Percentiles rank a stretch among this genome's conserved stretches.
Evolutionary conservation across 768 basidiomycete genomes (phyloP).

Genomic region (Hypsizygus marmoreus): DNA sequence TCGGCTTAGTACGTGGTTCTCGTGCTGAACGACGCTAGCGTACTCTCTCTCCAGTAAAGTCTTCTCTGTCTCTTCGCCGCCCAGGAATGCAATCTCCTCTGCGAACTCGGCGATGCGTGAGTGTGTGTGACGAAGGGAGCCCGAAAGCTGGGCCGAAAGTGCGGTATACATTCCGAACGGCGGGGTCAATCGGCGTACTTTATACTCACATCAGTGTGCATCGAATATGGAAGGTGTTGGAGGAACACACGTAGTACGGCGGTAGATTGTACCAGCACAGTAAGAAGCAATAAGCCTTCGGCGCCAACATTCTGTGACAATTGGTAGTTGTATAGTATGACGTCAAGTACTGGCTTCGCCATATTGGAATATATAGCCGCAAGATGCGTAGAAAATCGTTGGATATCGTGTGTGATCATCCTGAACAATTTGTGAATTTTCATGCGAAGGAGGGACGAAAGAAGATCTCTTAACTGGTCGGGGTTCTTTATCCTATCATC

Average conservation of each 20-base stretch:
- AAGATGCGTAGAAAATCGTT: slow-evolving; percentile 86
- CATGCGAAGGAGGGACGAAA: slow-evolving; percentile 1
- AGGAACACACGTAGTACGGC: slow-evolving; percentile 71
- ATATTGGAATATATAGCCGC: slow-evolving; percentile 94
- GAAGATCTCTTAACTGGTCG: slow-evolving; percentile 71
- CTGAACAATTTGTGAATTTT: slow-evolving; percentile 35
- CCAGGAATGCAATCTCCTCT: slow-evolving; percentile 88
- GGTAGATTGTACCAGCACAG: slow-evolving; percentile 80
- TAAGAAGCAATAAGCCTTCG: slow-evolving; percentile 84
- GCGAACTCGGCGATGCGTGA: slow-evolving; percentile 87
- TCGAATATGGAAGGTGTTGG: not conserved
- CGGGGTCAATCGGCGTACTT: slow-evolving; percentile 88
- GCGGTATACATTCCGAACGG: slow-evolving; percentile 92
- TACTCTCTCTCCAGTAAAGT: slow-evolving; percentile 89
- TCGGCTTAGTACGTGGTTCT: slow-evolving; percentile 75
- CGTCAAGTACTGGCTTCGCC: slow-evolving; percentile 91
- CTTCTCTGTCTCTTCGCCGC: slow-evolving; percentile 89
- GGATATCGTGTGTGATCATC: slow-evolving; percentile 96
- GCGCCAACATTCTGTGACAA: slow-evolving; percentile 93
- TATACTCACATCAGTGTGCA: slow-evolving; percentile 3
- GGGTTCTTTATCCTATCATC: slow-evolving; percentile 97
- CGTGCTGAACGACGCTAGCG: slow-evolving; percentile 80
- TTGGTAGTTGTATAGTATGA: slow-evolving; percentile 95
- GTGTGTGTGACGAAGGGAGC: slow-evolving; percentile 88
- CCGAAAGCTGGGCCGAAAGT: slow-evolving; percentile 83